Evolutionary conservation across 441 rosid genomes (phyloP).

Genomic region (Kokia cookei): DNA sequence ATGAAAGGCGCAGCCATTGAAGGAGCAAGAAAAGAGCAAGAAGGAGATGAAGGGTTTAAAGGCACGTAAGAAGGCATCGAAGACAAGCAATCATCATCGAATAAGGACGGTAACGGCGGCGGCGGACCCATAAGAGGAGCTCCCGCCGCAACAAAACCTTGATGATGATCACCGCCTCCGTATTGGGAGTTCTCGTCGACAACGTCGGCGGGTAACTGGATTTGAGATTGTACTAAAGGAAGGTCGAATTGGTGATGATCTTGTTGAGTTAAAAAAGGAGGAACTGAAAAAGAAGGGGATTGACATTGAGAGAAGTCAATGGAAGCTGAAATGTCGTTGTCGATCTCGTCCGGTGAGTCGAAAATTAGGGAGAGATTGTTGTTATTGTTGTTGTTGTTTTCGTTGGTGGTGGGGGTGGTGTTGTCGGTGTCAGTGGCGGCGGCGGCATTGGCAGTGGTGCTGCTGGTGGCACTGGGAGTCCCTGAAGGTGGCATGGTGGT

Average conservation of each 20-base stretch:
- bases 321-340: conserved; percentile 78
- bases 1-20: conserved; percentile 30
- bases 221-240: conserved; percentile 44
- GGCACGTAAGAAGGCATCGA: conserved; percentile 61
- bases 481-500: conserved; percentile 14
- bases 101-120: conserved; percentile 36
- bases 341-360: conserved; percentile 61
- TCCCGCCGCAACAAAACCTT: not conserved
- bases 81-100: conserved; percentile 75
- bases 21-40: conserved; percentile 40
- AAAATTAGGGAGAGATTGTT: conserved; percentile 44
- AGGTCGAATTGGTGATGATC: conserved; percentile 50
- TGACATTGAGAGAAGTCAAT: conserved; percentile 74
- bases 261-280: conserved; percentile 37
- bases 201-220: conserved; percentile 22
- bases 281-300: conserved; percentile 44
- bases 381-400: conserved; percentile 9
- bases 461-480: conserved; percentile 20
- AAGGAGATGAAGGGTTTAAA: conserved; percentile 58
- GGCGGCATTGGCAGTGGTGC: conserved; percentile 13
- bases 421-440: conserved; percentile 11
- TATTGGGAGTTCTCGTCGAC: conserved; percentile 24
- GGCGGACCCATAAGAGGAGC: conserved; percentile 16
- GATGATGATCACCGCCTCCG: conserved; percentile 7
- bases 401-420: conserved; percentile 11